Evolutionary conservation across 2,329 filamentous ascomycete genomes (phyloP).

Genomic region (Lachnellula subtilissima): DNA sequence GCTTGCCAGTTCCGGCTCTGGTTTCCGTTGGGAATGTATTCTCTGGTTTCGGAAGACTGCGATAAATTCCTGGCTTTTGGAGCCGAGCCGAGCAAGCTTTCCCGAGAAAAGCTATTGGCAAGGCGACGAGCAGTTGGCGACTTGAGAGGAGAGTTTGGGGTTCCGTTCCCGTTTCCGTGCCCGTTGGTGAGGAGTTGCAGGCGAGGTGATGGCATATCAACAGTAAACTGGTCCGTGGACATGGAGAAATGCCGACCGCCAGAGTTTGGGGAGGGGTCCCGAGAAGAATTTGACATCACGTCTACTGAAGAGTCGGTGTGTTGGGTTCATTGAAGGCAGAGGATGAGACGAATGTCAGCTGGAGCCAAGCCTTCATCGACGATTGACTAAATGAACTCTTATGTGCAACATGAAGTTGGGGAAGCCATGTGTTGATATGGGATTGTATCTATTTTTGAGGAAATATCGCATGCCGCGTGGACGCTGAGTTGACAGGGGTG

Average conservation of each 20-base stretch:
- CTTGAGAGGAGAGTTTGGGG: slow-evolving; percentile 38
- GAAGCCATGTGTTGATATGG: slow-evolving; percentile 13
- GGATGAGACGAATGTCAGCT: slow-evolving; percentile 3
- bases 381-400: slow-evolving; percentile 7
- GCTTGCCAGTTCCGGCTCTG: slow-evolving; percentile 34
- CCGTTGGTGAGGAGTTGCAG: slow-evolving; percentile 23
- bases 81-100: slow-evolving; percentile 49
- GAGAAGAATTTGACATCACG: slow-evolving; percentile 30
- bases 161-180: slow-evolving; percentile 15
- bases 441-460: slow-evolving; percentile 18
- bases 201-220: slow-evolving; percentile 27
- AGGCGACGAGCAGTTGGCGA: slow-evolving; percentile 46
- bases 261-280: slow-evolving; percentile 28
- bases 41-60: slow-evolving; percentile 46
- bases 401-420: slow-evolving; percentile 11
- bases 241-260: slow-evolving; percentile 27
- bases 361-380: slow-evolving; percentile 5
- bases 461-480: slow-evolving; percentile 22
- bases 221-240: slow-evolving; percentile 28
- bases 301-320: slow-evolving; percentile 4
- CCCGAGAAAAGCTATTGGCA: slow-evolving; percentile 45
- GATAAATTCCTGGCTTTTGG: slow-evolving; percentile 52
- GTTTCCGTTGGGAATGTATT: slow-evolving; percentile 34
- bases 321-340: slow-evolving; percentile 15
- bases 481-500: slow-evolving; percentile 14